phyloP scores from a whole-genome alignment of 305 asterid species.

The Coffea humblotiana region DNA sequence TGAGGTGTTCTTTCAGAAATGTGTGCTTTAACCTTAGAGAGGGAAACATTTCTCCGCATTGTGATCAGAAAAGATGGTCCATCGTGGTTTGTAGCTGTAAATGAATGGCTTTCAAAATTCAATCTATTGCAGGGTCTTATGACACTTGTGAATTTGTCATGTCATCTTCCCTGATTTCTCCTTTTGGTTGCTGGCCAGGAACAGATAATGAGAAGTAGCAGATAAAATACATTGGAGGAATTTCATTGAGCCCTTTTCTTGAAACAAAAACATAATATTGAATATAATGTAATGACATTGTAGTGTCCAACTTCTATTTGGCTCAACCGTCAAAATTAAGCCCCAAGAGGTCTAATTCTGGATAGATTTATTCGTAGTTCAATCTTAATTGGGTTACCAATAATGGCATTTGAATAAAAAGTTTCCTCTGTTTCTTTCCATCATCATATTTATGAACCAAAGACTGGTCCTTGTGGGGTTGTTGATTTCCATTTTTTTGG shows the following conservation, averaged over 20 bases:
- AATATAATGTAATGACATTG: background rate
- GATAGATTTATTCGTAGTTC: background rate
- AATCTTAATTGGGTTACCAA: background rate
- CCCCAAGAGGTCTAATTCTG: background rate
- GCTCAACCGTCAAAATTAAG: background rate
- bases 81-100: background rate
- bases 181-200: background rate
- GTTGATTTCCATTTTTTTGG: too few relatives aligned
- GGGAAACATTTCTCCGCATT: background rate
- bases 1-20: background rate
- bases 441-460: too few relatives aligned
- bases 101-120: background rate
- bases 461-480: too few relatives aligned
- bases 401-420: background rate
- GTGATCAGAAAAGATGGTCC: background rate
- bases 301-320: background rate
- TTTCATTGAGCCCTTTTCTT: background rate
- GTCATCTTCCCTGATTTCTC: too few relatives aligned
- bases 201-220: background rate
- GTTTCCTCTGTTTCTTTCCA: background rate
- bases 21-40: background rate
- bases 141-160: background rate
- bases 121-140: background rate
- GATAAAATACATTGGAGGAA: background rate
- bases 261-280: background rate